Evolutionary conservation across 176 grass and related monocot genomes (phyloP).

Genomic region (Raddia distichophylla): DNA sequence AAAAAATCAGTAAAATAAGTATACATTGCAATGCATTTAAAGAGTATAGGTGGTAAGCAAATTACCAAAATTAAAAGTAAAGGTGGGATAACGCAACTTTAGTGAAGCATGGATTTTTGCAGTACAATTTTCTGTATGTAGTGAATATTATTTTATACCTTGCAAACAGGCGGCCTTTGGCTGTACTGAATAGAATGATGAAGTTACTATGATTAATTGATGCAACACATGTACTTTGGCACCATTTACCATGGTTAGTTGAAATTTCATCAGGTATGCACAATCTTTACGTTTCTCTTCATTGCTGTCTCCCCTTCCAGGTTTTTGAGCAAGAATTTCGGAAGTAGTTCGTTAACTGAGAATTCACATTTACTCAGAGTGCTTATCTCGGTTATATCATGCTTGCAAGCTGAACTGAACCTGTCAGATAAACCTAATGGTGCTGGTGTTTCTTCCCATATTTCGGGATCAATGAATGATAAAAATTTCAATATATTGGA

Average conservation of each 20-base stretch:
- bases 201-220: slow-evolving; percentile 8
- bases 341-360: slow-evolving; percentile 61
- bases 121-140: neutral
- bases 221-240: neutral
- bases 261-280: slow-evolving; percentile 13
- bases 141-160: neutral
- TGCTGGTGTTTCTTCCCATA: slow-evolving; percentile 33
- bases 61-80: neutral
- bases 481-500: slow-evolving; percentile 66
- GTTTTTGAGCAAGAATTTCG: slow-evolving; percentile 59
- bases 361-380: slow-evolving; percentile 55
- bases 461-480: slow-evolving; percentile 48
- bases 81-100: neutral
- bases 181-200: neutral
- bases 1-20: slow-evolving; percentile 5
- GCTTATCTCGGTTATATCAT: slow-evolving; percentile 65
- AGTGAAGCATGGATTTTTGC: neutral
- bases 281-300: slow-evolving; percentile 13
- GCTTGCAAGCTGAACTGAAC: slow-evolving; percentile 68
- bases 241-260: neutral
- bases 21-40: neutral
- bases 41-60: neutral
- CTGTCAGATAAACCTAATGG: slow-evolving; percentile 57
- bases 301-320: slow-evolving; percentile 47
- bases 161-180: neutral